Conservation (phyloP, 306 rosid genomes). For the Calophaca sinica region DNA sequence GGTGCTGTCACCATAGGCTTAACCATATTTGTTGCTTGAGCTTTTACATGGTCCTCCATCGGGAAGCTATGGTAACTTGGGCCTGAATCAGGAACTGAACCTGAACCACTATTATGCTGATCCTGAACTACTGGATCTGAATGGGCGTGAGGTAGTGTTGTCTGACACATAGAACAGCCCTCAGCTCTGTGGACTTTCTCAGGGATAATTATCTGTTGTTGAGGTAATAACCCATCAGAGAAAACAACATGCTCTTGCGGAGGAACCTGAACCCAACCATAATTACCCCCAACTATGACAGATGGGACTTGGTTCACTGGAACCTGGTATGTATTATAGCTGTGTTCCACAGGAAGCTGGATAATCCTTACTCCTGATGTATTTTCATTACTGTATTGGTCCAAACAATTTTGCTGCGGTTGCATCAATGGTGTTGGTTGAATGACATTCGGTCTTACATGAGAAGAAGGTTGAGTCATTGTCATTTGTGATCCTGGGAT, state of each 20-base stretch:
- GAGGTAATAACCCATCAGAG: constrained; percentile 62
- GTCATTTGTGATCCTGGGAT: constrained; percentile 64
- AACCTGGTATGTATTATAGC: constrained; percentile 68
- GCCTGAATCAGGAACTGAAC: constrained; percentile 57
- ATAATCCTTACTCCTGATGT: constrained; percentile 62
- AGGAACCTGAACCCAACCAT: constrained; percentile 78
- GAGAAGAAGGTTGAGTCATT: constrained; percentile 62
- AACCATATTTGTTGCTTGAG: constrained; percentile 58
- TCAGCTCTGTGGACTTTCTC: constrained; percentile 58
- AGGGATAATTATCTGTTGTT: constrained; percentile 61
- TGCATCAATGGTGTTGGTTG: constrained; percentile 65
- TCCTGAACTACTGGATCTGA: constrained; percentile 71
- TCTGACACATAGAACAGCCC: constrained; percentile 80
- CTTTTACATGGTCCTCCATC: constrained; percentile 56
- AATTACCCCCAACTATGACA: constrained; percentile 58
- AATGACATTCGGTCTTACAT: constrained; percentile 59
- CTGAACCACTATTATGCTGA: constrained; percentile 53
- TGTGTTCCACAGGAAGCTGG: constrained; percentile 73
- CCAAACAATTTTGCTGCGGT: constrained; percentile 62
- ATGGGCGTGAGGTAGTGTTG: constrained; percentile 82
- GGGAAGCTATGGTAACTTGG: constrained; percentile 59
- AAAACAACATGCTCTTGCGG: constrained; percentile 56
- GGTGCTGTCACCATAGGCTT: constrained; percentile 48
- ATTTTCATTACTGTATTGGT: constrained; percentile 64
- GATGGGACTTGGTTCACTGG: constrained; percentile 63